Evolutionary conservation across 2,329 filamentous ascomycete genomes (phyloP).

Genomic region (Teratosphaeria destructans): DNA sequence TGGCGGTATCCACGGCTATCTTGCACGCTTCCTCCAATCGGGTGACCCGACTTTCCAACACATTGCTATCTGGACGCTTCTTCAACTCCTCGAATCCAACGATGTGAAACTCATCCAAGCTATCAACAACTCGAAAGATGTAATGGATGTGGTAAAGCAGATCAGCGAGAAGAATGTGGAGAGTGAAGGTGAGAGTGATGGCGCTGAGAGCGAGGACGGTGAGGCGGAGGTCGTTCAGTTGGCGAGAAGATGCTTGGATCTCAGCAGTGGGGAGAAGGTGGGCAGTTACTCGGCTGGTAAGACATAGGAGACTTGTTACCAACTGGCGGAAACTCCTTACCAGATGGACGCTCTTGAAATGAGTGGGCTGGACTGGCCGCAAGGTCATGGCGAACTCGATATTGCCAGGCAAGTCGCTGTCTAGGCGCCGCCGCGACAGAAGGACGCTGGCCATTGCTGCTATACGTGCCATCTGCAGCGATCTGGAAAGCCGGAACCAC

Average conservation of each 20-base stretch:
- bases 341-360: not conserved
- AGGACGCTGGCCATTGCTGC: not conserved
- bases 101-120: slow-evolving; percentile 79
- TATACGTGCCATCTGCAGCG: not conserved
- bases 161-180: slow-evolving; percentile 87
- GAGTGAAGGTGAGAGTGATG: slow-evolving; percentile 70
- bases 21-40: slow-evolving; percentile 83
- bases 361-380: not conserved
- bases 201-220: slow-evolving; percentile 82
- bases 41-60: slow-evolving; percentile 97
- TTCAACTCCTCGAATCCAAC: slow-evolving; percentile 91
- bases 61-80: slow-evolving; percentile 94
- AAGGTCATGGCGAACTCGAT: not conserved
- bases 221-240: slow-evolving; percentile 88
- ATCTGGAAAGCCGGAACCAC: not conserved
- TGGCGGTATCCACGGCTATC: slow-evolving; percentile 90
- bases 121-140: slow-evolving; percentile 81
- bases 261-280: slow-evolving; percentile 4
- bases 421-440: not conserved
- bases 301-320: not conserved
- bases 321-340: not conserved
- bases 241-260: slow-evolving; percentile 77
- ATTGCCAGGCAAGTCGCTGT: not conserved
- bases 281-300: not conserved
- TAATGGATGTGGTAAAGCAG: slow-evolving; percentile 81